Conservation (phyloP, 306 rosid genomes). For the Vigna nakashimae region DNA sequence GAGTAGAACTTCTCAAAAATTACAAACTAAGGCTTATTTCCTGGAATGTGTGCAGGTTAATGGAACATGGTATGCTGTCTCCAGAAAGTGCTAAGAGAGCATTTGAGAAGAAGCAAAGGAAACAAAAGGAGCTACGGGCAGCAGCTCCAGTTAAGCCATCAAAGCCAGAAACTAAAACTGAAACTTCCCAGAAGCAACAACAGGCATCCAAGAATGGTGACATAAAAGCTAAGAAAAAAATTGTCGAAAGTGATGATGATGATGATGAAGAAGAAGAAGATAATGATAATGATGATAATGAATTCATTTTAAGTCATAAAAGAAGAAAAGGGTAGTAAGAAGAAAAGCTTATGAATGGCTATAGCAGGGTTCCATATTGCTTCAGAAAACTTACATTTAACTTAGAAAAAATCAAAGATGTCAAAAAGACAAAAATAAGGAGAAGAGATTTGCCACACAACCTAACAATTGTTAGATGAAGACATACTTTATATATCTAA, state of each 20-base stretch:
- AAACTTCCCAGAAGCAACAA: slow-evolving; percentile 73
- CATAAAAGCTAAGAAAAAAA: slow-evolving; percentile 70
- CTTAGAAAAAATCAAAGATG: not conserved
- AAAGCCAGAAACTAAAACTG: slow-evolving; percentile 63
- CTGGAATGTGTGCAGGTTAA: slow-evolving; percentile 69
- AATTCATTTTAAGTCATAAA: slow-evolving; percentile 68
- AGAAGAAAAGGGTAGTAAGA: slow-evolving; percentile 67
- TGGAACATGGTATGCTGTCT: slow-evolving; percentile 92
- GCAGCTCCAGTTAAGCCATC: slow-evolving; percentile 79
- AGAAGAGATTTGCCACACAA: slow-evolving; percentile 38
- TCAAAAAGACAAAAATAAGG: not conserved
- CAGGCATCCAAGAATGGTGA: slow-evolving; percentile 76
- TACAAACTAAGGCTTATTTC: slow-evolving; percentile 12
- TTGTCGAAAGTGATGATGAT: slow-evolving; percentile 54
- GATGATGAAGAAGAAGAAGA: not conserved
- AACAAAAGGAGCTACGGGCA: slow-evolving; percentile 72
- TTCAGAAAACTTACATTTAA: slow-evolving; percentile 36
- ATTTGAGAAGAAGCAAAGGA: slow-evolving; percentile 83
- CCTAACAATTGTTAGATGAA: slow-evolving; percentile 48
- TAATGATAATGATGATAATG: slow-evolving; percentile 41
- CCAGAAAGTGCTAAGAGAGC: slow-evolving; percentile 83
- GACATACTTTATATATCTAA: slow-evolving; percentile 58
- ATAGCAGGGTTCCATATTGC: slow-evolving; percentile 33
- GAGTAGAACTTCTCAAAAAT: slow-evolving; percentile 8
- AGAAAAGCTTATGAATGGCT: slow-evolving; percentile 33